phyloP scores from a whole-genome alignment of 2,329 filamentous ascomycete genomes.

The Ophiostoma ulmi region DNA sequence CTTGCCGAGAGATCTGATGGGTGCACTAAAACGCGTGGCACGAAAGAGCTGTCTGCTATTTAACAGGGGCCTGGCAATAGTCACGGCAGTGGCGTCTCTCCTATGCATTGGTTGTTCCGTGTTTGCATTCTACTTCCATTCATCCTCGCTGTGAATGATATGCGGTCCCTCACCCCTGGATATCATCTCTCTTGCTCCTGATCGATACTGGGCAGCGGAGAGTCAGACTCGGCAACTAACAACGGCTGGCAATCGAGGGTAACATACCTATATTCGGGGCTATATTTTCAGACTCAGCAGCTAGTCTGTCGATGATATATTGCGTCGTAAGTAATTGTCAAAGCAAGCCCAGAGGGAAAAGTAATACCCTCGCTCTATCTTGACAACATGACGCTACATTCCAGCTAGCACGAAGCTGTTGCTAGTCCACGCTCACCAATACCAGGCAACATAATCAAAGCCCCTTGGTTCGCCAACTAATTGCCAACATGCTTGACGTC shows the following conservation, averaged over 20 bases:
- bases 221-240: background rate
- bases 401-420: background rate
- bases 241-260: background rate
- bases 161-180: background rate
- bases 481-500: background rate
- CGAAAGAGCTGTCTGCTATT: background rate
- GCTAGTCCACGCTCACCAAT: background rate
- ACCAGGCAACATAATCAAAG: background rate
- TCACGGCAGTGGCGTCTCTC: background rate
- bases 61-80: background rate
- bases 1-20: constrained; percentile 3
- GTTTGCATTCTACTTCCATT: background rate
- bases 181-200: background rate
- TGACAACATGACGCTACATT: background rate
- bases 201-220: background rate
- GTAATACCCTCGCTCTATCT: background rate
- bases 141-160: background rate
- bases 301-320: background rate
- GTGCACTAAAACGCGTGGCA: background rate
- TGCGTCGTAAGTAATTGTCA: background rate
- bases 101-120: background rate
- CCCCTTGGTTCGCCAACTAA: background rate
- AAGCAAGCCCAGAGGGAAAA: background rate
- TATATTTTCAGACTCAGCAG: background rate
- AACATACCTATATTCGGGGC: background rate